Evolutionary conservation across 129 eudicot species (phyloP).

Genomic region (Ambrosia artemisiifolia): DNA sequence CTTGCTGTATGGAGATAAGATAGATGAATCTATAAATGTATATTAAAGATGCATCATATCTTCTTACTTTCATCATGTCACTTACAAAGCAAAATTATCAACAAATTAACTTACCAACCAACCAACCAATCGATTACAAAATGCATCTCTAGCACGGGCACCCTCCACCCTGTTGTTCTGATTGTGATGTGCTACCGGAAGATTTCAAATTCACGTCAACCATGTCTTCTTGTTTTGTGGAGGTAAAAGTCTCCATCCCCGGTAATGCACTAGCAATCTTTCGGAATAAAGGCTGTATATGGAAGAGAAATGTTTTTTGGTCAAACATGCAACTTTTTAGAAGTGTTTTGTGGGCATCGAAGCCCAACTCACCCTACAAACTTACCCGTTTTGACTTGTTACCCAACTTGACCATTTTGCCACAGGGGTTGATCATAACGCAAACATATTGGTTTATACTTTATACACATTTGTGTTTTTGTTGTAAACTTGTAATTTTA

Average conservation of each 20-base stretch:
- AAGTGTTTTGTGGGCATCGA: not conserved
- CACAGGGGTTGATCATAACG: not conserved
- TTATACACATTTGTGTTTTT: not conserved
- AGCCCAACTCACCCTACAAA: not conserved
- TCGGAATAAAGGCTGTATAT: constrained; percentile 69
- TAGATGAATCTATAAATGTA: constrained; percentile 8
- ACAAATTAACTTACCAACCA: constrained; percentile 21
- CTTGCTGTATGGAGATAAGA: constrained; percentile 4
- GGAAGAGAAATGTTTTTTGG: not conserved
- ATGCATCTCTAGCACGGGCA: constrained; percentile 57
- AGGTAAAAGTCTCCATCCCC: constrained; percentile 81
- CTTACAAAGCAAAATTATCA: constrained; percentile 25
- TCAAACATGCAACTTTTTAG: not conserved
- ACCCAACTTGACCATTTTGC: not conserved
- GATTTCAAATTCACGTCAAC: constrained; percentile 87
- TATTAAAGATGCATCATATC: constrained; percentile 28
- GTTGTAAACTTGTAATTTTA: not conserved
- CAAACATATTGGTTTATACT: not conserved
- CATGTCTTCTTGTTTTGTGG: constrained; percentile 88
- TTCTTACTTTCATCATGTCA: constrained; percentile 21
- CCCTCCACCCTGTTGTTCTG: constrained; percentile 87
- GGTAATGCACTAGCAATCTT: constrained; percentile 90
- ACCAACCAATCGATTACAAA: constrained; percentile 13
- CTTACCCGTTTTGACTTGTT: too few species aligned
- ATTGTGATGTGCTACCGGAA: constrained; percentile 41